phyloP scores from a whole-genome alignment of 2,329 filamentous ascomycete species.

The Arthrocladium fulminans region DNA sequence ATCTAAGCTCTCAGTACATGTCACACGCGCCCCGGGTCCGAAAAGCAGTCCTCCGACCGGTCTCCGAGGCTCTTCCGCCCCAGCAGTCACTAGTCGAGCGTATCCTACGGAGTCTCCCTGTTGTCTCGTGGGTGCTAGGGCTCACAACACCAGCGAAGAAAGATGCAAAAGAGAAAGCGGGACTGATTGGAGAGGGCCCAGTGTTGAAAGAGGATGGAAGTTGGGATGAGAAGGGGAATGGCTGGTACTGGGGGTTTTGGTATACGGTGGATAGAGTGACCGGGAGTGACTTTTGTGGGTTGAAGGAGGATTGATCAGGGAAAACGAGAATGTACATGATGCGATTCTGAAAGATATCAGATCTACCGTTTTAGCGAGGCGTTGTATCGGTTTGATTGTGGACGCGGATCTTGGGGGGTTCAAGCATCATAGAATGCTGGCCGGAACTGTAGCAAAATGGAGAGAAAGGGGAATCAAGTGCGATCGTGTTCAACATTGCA shows the following conservation, averaged over 20 bases:
- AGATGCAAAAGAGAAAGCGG: not conserved
- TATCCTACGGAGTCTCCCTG: slow-evolving; percentile 56
- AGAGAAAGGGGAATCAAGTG: too few species aligned
- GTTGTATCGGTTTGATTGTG: not conserved
- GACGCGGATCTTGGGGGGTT: too few species aligned
- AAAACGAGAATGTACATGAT: not conserved
- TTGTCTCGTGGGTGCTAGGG: slow-evolving; percentile 62
- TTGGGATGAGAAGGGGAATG: slow-evolving; percentile 23
- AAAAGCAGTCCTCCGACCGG: slow-evolving; percentile 55
- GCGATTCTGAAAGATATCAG: not conserved
- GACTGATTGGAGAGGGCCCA: slow-evolving; percentile 40
- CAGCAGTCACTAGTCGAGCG: slow-evolving; percentile 58
- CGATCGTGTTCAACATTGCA: too few species aligned
- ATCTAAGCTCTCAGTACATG: slow-evolving; percentile 39
- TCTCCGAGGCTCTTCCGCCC: slow-evolving; percentile 62
- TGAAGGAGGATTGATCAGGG: slow-evolving; percentile 38
- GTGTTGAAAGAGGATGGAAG: slow-evolving; percentile 37
- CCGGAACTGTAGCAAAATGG: too few species aligned
- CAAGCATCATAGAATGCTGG: too few species aligned
- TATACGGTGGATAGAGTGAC: slow-evolving; percentile 47
- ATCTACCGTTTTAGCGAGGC: not conserved
- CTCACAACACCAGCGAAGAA: slow-evolving; percentile 8
- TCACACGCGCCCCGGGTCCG: slow-evolving; percentile 58
- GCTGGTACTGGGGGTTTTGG: slow-evolving; percentile 52
- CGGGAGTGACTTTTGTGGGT: slow-evolving; percentile 54